A percentile compares a stretch with the other conserved stretches of the same genome.
Conservation (phyloP, 2,329 filamentous ascomycete genomes). For the Calonectria montana region DNA sequence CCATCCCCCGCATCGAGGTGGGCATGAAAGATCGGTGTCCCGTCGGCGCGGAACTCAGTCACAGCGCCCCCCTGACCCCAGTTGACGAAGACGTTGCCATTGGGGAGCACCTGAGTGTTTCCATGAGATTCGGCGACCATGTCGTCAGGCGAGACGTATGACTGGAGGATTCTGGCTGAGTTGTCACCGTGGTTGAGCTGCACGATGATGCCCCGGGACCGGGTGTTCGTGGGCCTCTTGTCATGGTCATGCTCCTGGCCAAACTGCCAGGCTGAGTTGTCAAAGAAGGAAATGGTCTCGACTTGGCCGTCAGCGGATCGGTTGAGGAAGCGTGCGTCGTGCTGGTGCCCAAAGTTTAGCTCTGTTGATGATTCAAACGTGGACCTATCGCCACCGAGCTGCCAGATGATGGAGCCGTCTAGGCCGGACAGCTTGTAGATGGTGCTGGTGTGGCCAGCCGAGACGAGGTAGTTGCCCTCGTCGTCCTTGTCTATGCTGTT, state of each 20-base stretch:
- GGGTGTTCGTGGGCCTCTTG: neutral
- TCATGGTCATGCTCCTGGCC: neutral
- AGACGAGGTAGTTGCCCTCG: constrained; percentile 45
- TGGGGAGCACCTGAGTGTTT: constrained; percentile 63
- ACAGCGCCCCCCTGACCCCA: constrained; percentile 65
- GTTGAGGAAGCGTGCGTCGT: constrained; percentile 58
- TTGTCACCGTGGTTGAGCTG: constrained; percentile 56
- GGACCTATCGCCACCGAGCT: constrained; percentile 58
- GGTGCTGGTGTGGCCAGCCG: constrained; percentile 35
- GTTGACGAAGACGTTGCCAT: constrained; percentile 65
- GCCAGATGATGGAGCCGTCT: constrained; percentile 64
- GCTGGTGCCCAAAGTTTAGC: constrained; percentile 60
- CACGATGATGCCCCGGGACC: constrained; percentile 56
- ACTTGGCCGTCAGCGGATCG: constrained; percentile 52
- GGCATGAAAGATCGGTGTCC: constrained; percentile 62
- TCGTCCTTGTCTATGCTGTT: constrained; percentile 53
- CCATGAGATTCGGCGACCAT: constrained; percentile 62
- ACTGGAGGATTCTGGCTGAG: constrained; percentile 57
- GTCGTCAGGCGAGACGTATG: constrained; percentile 60
- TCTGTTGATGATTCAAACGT: constrained; percentile 48
- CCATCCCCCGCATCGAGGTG: constrained; percentile 54
- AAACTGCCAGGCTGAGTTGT: constrained; percentile 54
- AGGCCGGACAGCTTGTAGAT: constrained; percentile 49
- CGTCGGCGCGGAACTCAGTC: constrained; percentile 59
- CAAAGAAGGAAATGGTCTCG: constrained; percentile 64